Base-by-base conservation (phyloP, 2,329 filamentous ascomycete genomes). In the Sarocladiaceae sp. region DNA sequence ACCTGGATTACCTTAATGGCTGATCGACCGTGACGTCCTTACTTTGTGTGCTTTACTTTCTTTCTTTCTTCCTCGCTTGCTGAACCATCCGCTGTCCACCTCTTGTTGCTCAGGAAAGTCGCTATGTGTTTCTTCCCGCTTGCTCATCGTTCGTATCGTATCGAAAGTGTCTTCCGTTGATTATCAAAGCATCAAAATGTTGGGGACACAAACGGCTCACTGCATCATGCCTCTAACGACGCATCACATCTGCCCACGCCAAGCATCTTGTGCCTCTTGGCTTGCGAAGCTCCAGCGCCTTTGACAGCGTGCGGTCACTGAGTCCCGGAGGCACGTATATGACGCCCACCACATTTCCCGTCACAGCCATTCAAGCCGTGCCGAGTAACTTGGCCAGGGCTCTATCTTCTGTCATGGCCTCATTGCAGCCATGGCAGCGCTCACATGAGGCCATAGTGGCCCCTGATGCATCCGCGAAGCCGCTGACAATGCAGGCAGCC, bases 241-340 rank as follows among this genome's bases (percentile, higher is more conserved):
- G 44, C 44, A 26, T 48, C 44, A 48, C 25, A 31, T 29, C 44
- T 48, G 40, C 23, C 23, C 44, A 33, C 17, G 44, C 44, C 44
- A 48, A 48, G 44, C 3, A 15, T 20, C n/a, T 20, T 33, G 44
- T 33, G n/a, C 5, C 28, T 33, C 44, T 48, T 48, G 44, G 44
- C 44, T 22, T 28, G 28, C 23, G 7, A 10, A 13, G 11, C 23
- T 17, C 25, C 22, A 46, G 10, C 6, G 23, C n/a, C 40, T 10
- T n/a, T 42, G 6, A 7, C 37, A 42, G 37, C 37, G 17, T 20
- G 7, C 29, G 23, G 12, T 46, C 40, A 46, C 40, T 46, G 22
- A 18, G 3, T 25, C 40, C 11, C 23, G 23, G 40, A 3, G 15
- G 11, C 13, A 7, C 5, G 44, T 26, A 20, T 20, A 18, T 17